These are phyloP conservation scores for Chimonanthus praecox DNA, from an alignment of 164 flowering plant species.

Conservation along the genomic window DNA sequence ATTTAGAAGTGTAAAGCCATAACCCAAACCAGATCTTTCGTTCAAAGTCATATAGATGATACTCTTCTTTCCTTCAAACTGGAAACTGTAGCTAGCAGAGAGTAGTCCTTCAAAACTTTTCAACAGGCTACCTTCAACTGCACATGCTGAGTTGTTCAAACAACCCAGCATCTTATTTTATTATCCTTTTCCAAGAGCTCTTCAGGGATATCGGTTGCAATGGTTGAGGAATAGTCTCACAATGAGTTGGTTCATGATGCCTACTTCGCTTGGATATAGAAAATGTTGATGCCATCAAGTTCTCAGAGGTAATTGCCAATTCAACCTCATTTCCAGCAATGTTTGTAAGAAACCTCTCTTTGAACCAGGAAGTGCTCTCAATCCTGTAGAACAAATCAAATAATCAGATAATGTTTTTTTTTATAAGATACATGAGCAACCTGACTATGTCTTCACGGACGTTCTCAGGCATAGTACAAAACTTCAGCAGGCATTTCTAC, in stretches of 20 bases:
- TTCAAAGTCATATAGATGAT: slow-evolving; percentile 18
- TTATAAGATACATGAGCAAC: neutral
- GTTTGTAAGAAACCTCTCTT: slow-evolving; percentile 50
- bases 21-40: neutral
- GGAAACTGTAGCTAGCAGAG: slow-evolving; percentile 36
- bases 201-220: slow-evolving; percentile 3
- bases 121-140: slow-evolving; percentile 62
- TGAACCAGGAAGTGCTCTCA: slow-evolving; percentile 44
- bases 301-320: slow-evolving; percentile 5
- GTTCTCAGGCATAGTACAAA: neutral
- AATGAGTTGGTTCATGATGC: slow-evolving; percentile 8
- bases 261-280: slow-evolving; percentile 34
- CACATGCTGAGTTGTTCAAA: slow-evolving; percentile 47
- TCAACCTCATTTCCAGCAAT: slow-evolving; percentile 18
- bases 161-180: slow-evolving; percentile 21
- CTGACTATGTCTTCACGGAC: neutral
- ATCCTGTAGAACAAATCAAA: slow-evolving; percentile 35
- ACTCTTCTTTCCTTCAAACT: slow-evolving; percentile 38
- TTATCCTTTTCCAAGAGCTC: slow-evolving; percentile 30
- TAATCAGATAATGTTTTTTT: neutral
- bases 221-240: slow-evolving; percentile 19
- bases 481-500: neutral
- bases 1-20: neutral
- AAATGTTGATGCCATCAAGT: slow-evolving; percentile 5
- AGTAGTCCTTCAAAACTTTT: slow-evolving; percentile 70